Evolutionary conservation across 2,329 filamentous ascomycete genomes (phyloP).

Genomic region (Verticillium zaregamsianum): DNA sequence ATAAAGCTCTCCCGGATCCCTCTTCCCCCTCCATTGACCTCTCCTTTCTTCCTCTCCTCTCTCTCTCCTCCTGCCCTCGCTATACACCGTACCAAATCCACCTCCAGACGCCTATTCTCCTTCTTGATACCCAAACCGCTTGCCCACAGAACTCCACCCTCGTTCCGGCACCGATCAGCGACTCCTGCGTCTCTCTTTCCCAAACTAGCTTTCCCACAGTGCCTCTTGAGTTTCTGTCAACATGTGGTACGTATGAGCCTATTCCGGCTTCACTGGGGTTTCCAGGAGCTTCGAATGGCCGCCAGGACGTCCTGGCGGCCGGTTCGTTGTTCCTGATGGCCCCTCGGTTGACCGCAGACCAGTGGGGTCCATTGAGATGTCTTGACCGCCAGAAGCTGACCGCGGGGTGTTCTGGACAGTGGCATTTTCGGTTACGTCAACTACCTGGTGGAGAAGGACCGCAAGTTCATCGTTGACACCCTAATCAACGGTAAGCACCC

Average conservation of each 20-base stretch:
- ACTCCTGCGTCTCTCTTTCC: slow-evolving; percentile 2
- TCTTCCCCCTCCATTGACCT: slow-evolving; percentile 6
- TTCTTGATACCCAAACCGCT: slow-evolving; percentile 10
- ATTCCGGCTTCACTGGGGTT: not conserved
- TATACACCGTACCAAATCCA: not conserved
- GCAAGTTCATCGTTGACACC: slow-evolving; percentile 92
- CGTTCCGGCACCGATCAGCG: not conserved
- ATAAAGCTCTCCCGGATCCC: slow-evolving; percentile 18
- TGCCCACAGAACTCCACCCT: not conserved
- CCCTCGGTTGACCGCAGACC: not conserved
- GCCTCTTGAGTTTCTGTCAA: slow-evolving; percentile 9
- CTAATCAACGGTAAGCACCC: slow-evolving; percentile 80
- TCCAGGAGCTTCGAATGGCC: slow-evolving; percentile 1
- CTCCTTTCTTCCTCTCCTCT: slow-evolving; percentile 4
- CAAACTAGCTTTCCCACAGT: slow-evolving; percentile 10
- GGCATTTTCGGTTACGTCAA: slow-evolving; percentile 99
- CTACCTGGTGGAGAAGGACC: slow-evolving; percentile 98
- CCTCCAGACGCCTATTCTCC: not conserved
- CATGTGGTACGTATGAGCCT: slow-evolving; percentile 16
- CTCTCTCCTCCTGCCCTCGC: slow-evolving; percentile 10
- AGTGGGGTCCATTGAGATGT: not conserved
- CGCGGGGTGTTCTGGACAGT: slow-evolving; percentile 39
- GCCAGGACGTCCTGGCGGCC: not conserved
- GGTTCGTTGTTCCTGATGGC: not conserved
- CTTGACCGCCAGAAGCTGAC: slow-evolving; percentile 2